Evolutionary conservation across 169 alveolate genomes (phyloP).

Genomic region (Plasmodium vinckei): DNA sequence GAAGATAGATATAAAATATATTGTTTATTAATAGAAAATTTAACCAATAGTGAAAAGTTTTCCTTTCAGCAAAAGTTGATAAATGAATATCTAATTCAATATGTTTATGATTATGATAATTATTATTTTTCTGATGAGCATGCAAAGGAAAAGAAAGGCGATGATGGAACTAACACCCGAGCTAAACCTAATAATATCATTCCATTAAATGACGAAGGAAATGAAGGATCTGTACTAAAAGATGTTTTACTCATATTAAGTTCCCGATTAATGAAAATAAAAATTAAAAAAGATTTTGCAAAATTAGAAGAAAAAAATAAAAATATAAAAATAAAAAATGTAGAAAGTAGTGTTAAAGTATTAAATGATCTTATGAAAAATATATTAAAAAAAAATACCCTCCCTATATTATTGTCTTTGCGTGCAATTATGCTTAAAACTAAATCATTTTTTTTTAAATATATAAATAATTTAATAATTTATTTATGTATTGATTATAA

Average conservation of each 20-base stretch:
- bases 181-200: not conserved
- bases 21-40: slow-evolving; percentile 26
- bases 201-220: slow-evolving; percentile 64
- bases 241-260: slow-evolving; percentile 49
- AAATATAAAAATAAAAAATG: slow-evolving; percentile 49
- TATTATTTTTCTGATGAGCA: slow-evolving; percentile 49
- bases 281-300: slow-evolving; percentile 69
- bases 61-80: slow-evolving; percentile 58
- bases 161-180: not conserved
- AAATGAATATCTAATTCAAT: slow-evolving; percentile 64
- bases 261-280: slow-evolving; percentile 61
- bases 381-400: slow-evolving; percentile 67
- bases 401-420: slow-evolving; percentile 49
- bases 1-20: slow-evolving; percentile 47
- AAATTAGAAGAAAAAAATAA: slow-evolving; percentile 71
- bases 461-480: slow-evolving; percentile 37
- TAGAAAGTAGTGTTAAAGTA: slow-evolving; percentile 72
- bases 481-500: slow-evolving; percentile 53
- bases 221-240: slow-evolving; percentile 35
- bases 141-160: slow-evolving; percentile 11
- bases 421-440: slow-evolving; percentile 49
- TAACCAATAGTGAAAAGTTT: slow-evolving; percentile 57
- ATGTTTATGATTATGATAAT: slow-evolving; percentile 68
- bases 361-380: slow-evolving; percentile 64
- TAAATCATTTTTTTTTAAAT: slow-evolving; percentile 51